Evolutionary conservation across 805 yeast genomes (phyloP).

Genomic region (Teunomyces stri): DNA sequence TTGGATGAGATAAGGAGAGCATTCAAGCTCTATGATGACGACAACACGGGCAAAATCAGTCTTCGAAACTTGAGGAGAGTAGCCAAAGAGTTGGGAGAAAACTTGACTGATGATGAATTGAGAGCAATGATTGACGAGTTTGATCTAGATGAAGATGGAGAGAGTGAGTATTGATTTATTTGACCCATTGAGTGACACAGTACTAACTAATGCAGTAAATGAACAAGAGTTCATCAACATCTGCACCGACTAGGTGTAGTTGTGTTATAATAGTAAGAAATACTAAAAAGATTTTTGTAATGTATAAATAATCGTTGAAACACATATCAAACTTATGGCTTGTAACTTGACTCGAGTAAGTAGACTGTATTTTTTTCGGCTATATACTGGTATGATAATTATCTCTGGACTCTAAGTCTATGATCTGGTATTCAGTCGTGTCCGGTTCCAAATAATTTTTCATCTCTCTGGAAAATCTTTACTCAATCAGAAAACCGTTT

Average conservation of each 20-base stretch:
- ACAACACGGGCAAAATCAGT: constrained; percentile 78
- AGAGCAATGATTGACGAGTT: constrained; percentile 97
- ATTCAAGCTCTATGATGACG: constrained; percentile 84
- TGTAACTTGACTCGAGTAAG: background rate
- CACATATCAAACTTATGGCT: too few species aligned
- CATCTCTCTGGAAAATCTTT: background rate
- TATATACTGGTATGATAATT: background rate
- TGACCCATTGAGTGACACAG: background rate
- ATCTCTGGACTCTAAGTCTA: too few species aligned
- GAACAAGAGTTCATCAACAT: constrained; percentile 68
- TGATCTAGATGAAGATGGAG: constrained; percentile 95
- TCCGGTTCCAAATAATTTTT: constrained; percentile 1
- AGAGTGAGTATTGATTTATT: constrained; percentile 44
- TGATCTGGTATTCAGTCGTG: background rate
- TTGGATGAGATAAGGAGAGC: constrained; percentile 89
- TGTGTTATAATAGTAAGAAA: constrained; percentile 1
- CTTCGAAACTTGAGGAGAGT: constrained; percentile 81
- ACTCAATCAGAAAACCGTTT: background rate
- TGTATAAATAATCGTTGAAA: background rate
- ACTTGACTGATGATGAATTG: constrained; percentile 85
- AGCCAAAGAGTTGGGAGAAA: constrained; percentile 91
- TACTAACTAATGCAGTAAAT: constrained; percentile 49
- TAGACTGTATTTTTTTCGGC: background rate
- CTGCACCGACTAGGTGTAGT: constrained; percentile 11
- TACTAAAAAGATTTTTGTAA: background rate